Percentiles rank a stretch among this genome's conserved stretches.
Evolutionary conservation across 306 rosid genomes (phyloP).

Genomic region (Rosa lucieae): DNA sequence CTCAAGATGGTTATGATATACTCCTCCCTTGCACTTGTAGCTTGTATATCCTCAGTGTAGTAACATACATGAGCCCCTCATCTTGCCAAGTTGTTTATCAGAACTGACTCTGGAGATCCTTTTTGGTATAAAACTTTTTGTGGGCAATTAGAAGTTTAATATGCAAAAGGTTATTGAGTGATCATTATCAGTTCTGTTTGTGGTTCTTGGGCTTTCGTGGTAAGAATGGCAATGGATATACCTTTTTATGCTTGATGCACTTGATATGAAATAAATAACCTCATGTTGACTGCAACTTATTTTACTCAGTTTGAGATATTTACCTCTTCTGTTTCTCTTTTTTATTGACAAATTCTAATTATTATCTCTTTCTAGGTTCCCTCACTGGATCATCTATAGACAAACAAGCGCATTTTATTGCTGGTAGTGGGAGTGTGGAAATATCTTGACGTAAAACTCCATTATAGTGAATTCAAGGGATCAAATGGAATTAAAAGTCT

Average conservation of each 20-base stretch:
- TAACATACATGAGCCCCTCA: neutral
- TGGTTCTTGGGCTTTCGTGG: neutral
- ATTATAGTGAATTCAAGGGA: slow-evolving; percentile 27
- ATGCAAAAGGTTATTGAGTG: neutral
- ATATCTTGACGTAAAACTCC: slow-evolving; percentile 28
- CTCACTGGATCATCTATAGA: slow-evolving; percentile 27
- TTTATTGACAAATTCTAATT: neutral
- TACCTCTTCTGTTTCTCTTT: neutral
- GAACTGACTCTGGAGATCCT: neutral
- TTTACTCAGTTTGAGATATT: neutral
- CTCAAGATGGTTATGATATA: neutral
- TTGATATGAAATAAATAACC: neutral
- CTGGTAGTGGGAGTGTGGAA: slow-evolving; percentile 37
- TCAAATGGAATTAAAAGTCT: slow-evolving; percentile 70
- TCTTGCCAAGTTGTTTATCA: neutral
- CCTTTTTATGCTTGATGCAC: neutral
- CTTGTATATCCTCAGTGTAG: neutral
- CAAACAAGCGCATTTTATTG: slow-evolving; percentile 34
- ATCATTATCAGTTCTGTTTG: neutral
- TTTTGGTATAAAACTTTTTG: neutral
- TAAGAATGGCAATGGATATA: neutral
- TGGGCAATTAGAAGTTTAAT: neutral
- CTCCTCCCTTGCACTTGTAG: neutral
- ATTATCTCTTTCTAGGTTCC: slow-evolving; percentile 31
- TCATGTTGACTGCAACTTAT: slow-evolving; percentile 6